Evolutionary conservation across 805 yeast species (phyloP), one percentile per base, ranked within the genome.

Genomic region (Candida berthetii): DNA sequence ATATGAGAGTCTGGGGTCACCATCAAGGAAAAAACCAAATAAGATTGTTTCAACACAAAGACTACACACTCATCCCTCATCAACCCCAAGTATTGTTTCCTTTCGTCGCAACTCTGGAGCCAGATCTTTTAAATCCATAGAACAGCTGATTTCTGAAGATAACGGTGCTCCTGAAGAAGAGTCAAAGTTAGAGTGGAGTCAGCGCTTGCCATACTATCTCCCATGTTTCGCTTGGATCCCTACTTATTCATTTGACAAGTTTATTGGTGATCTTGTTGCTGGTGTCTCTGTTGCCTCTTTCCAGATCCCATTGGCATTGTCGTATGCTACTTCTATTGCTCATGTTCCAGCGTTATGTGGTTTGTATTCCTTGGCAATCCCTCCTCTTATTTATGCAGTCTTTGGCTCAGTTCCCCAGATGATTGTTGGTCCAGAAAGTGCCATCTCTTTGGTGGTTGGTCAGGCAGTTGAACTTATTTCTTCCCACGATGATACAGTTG

Each of bases 381-480:
- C 93, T 0, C 95, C 96, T 0, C 63, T 83, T n/a, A 64, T 85
- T 7, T 89, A 89, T 57, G 72, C 87, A 7, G 45, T 88, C 3
- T 69, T 88, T 44, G 96, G 96, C 0, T 76, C 93, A 0, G 95
- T 88, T 1, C 96, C 96, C 0, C 82, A 82, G 44, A 78, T 89
- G 83, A 80, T 88, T 32, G 95, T 89, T 16, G 96, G 96, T 0
- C 96, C 96, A 1, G 95, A 89, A 59, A 90, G 91, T 16, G 90
- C 96, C 1, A 79, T 87, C 8, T 85, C 95, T 0, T 67, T 90
- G 51, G 79, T 89, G 13, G 80, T 85, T 20, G 96, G 96, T 2
- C 91, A 84, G 51, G 78, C 83, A 0, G 76, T 86, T 9, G 84
- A 82, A 44, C 76, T 71, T n/a, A 58, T 71, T 36, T 50, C 71